Base-by-base conservation (phyloP, 345 rosid species). In the Erodium maritimum region DNA sequence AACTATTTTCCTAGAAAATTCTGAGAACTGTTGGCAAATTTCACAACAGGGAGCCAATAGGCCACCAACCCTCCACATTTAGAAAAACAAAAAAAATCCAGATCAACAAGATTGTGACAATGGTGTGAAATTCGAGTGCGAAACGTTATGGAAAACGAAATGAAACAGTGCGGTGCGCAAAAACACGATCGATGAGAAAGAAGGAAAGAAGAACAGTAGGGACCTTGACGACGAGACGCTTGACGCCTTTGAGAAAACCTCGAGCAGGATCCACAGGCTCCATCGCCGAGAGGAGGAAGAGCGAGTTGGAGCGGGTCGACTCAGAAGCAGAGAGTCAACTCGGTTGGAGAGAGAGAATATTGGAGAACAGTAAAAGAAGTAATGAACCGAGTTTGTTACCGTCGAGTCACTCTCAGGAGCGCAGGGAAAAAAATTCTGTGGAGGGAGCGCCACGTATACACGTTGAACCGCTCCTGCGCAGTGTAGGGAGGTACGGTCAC, bases 211-310 rank as follows among this genome's bases (percentile, higher is more conserved):
- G 46, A 12, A 4, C 2, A 12, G 48, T 0, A 17, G 24, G 8
- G 25, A 77, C 82, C 82, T 77, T 80, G 53, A 80, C 70, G 54
- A 80, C 67, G 29, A 80, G 61, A 62, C 82, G 82, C 77, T 73
- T 80, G 8, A 73, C 82, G 57, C 71, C 63, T 19, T 73, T 80
- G 57, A 80, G 68, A 57, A 80, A 80, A 50, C 33, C 69, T 22
- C 85, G 80, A 23, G 77, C 59, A 57, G 66, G 62, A 42, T 80
- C 82, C 65, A 67, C 24, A 51, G 68, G 57, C 16, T 42, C 48
- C 48, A 42, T 42, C 48, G 48, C 48, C 48, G 48, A 42, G 48
- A 42, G 48, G 48, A 42, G 48, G 48, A 42, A 42, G 1, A 29
- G 37, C 48, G 48, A 58, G 48, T 51, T 21, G 21, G 3, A 17